Base-by-base conservation (phyloP, 2,329 filamentous ascomycete genomes). In the Pyrenophora seminiperda region DNA sequence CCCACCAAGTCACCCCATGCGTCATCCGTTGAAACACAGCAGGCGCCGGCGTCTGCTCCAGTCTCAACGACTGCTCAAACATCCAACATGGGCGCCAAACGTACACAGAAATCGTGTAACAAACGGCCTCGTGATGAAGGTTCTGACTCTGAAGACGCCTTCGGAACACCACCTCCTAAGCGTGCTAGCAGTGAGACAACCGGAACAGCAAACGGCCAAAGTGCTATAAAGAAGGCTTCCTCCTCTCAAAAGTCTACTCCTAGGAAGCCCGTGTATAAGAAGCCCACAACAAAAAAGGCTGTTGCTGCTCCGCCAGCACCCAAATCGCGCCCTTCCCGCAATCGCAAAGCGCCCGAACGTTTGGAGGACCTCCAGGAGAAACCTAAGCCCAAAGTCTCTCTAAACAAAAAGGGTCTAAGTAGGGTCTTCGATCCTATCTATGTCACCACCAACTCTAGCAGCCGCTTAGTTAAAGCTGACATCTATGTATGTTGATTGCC, bases 391-490 rank as follows among this genome's bases (percentile, higher is more conserved):
- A 61, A 57, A 40, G 20, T 49, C 17, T 30, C 37, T 7, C 42
- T 52, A 5, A 19, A 37, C 5, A 65, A 57, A 32, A 53, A 58
- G 14, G 36, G 34, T 1, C 5, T 19, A 1, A 58, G 58, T 44
- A 68, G 59, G 27, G 61, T 67, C 19, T 72, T 66, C 41, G 61
- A 69, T 10, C 65, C 70, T 0, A 41, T 58, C 43, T 69, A 62
- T 49, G 61, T 71, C 17, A 70, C 70, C 4, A 68, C 69, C 22
- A 63, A 70, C 41, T 56, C 67, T 5, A 61, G 56, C 13, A 65
- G 58, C 15, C 66, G 65, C 10, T 57, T 74, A 3, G 61, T 44
- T 5, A 70, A 68, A 41, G 64, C 61, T 13, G 70, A 74, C 46
- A 39, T 73, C 34, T 68, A 67, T 41, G 63, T 61, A 58, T 38